Percentiles rank a stretch among this genome's conserved stretches.
These are phyloP conservation scores for Tolypocladium amazonense DNA, from an alignment of 2,329 filamentous ascomycete genomes.

Conservation along the genomic window DNA sequence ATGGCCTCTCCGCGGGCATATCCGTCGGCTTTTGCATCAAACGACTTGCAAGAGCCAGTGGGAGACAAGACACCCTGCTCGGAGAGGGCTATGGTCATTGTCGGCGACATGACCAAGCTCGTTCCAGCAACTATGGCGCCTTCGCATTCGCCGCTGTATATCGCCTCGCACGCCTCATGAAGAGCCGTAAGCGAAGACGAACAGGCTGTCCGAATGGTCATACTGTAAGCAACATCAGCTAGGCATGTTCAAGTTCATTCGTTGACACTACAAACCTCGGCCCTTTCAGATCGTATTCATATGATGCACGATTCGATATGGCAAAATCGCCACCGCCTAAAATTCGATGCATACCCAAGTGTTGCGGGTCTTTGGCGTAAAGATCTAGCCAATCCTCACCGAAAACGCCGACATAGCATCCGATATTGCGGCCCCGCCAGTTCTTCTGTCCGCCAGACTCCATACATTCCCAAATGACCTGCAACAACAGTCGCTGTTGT, in stretches of 20 bases:
- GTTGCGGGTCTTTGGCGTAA: slow-evolving; percentile 8
- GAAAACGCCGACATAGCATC: slow-evolving; percentile 18
- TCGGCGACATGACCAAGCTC: slow-evolving; percentile 18
- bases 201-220: slow-evolving; percentile 25
- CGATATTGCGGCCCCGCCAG: slow-evolving; percentile 14
- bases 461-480: slow-evolving; percentile 17
- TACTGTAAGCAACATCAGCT: slow-evolving; percentile 4
- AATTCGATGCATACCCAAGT: slow-evolving; percentile 9
- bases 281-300: slow-evolving; percentile 21
- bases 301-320: slow-evolving; percentile 20
- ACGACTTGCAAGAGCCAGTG: slow-evolving; percentile 21
- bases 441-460: slow-evolving; percentile 14
- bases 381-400: slow-evolving; percentile 16
- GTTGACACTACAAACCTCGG: slow-evolving; percentile 14
- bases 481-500: slow-evolving; percentile 14
- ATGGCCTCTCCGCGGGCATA: slow-evolving; percentile 41
- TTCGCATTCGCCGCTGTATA: slow-evolving; percentile 12
- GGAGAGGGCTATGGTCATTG: slow-evolving; percentile 14
- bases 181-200: slow-evolving; percentile 24
- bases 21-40: slow-evolving; percentile 34
- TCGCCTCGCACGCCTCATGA: slow-evolving; percentile 23
- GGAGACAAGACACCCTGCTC: slow-evolving; percentile 25
- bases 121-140: slow-evolving; percentile 19
- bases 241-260: not conserved
- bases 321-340: slow-evolving; percentile 13